Evolutionary conservation across 345 rosid genomes (phyloP).

Genomic region (Noccaea bulbosa): DNA sequence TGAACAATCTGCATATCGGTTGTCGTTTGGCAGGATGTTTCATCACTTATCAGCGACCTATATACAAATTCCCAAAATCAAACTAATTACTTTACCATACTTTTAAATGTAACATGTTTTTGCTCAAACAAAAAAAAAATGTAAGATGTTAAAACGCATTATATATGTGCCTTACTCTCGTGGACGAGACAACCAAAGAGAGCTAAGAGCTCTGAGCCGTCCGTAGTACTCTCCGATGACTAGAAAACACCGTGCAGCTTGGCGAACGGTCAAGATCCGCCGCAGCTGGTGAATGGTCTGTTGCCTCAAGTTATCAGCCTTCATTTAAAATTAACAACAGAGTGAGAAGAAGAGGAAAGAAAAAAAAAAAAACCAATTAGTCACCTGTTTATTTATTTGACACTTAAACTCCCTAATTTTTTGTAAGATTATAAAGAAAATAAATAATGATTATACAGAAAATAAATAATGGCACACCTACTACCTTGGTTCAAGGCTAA

Average conservation of each 20-base stretch:
- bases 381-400: not conserved
- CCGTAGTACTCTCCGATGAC: conserved; percentile 89
- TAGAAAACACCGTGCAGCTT: conserved; percentile 85
- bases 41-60: conserved; percentile 70
- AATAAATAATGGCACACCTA: conserved; percentile 18
- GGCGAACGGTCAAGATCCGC: conserved; percentile 78
- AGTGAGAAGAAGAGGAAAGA: not conserved
- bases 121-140: too few species aligned
- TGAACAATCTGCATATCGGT: conserved; percentile 86
- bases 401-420: not conserved
- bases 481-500: conserved; percentile 21
- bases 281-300: conserved; percentile 88
- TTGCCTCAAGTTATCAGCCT: conserved; percentile 97
- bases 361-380: not conserved
- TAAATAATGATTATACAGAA: not conserved
- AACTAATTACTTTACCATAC: not conserved
- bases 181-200: conserved; percentile 92
- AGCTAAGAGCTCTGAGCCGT: conserved; percentile 83
- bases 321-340: not conserved
- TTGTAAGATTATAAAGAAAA: not conserved
- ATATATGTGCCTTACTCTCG: conserved; percentile 64
- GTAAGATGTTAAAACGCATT: not conserved
- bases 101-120: not conserved
- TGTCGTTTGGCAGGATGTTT: conserved; percentile 78
- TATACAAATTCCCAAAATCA: conserved; percentile 19